Conservation (phyloP, 1,139 yeast genomes). For the Magnusiomyces ingens region DNA sequence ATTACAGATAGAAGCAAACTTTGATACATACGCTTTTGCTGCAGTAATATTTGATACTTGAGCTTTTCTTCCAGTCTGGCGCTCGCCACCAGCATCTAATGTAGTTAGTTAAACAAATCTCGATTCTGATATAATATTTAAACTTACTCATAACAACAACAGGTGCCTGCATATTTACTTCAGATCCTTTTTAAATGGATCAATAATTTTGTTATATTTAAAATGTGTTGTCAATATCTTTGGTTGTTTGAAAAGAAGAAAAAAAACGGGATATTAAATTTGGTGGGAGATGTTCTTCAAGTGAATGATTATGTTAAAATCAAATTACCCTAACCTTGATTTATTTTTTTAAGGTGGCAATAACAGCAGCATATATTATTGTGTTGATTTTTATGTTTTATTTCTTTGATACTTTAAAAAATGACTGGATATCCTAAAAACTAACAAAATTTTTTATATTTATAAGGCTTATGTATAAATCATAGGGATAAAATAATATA, state of each 20-base stretch:
- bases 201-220: neutral
- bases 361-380: too few species aligned
- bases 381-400: too few species aligned
- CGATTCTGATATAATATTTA: neutral
- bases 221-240: neutral
- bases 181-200: neutral
- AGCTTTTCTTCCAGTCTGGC: constrained; percentile 96
- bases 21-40: constrained; percentile 63
- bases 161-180: constrained; percentile 53
- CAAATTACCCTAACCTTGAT: too few species aligned
- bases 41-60: constrained; percentile 96
- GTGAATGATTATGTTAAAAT: neutral
- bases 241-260: neutral
- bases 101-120: neutral
- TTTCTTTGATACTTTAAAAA: too few species aligned
- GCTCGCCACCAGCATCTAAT: constrained; percentile 72
- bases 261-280: neutral
- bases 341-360: too few species aligned
- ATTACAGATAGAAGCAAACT: neutral
- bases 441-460: too few species aligned
- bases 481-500: neutral
- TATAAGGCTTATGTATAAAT: neutral
- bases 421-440: too few species aligned
- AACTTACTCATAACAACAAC: constrained; percentile 54
- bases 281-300: neutral